Conservation (phyloP, 2,329 filamentous ascomycete genomes). For the Geoglossum cookeanum region DNA sequence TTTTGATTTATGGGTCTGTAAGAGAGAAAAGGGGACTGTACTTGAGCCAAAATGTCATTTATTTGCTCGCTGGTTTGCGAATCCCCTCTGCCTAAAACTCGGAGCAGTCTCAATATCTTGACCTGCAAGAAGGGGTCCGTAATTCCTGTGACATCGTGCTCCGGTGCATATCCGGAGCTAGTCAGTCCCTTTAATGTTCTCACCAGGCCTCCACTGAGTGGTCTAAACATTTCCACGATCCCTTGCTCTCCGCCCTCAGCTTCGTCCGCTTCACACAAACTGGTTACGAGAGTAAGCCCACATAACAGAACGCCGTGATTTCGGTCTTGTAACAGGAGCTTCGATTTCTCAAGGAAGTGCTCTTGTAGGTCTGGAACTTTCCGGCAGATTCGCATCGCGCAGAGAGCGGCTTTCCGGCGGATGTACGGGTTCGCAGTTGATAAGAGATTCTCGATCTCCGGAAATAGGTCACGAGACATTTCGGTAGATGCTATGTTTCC, state of each 20-base stretch:
- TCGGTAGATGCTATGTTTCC: slow-evolving; percentile 96
- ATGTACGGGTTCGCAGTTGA: slow-evolving; percentile 97
- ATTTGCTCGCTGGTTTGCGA: slow-evolving; percentile 83
- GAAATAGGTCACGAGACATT: slow-evolving; percentile 94
- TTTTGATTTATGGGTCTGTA: not conserved
- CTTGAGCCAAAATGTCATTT: slow-evolving; percentile 89
- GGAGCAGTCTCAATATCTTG: slow-evolving; percentile 74
- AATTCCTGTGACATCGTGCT: slow-evolving; percentile 95
- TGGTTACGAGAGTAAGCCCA: slow-evolving; percentile 75
- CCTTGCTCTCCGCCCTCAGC: slow-evolving; percentile 78
- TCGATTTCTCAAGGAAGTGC: slow-evolving; percentile 89
- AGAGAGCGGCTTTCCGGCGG: slow-evolving; percentile 88
- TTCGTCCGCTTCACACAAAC: slow-evolving; percentile 88
- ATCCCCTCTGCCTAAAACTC: slow-evolving; percentile 75
- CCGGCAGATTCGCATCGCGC: slow-evolving; percentile 94
- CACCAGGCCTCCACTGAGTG: slow-evolving; percentile 67
- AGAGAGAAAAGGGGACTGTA: slow-evolving; percentile 9
- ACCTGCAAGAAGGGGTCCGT: slow-evolving; percentile 96
- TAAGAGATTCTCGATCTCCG: slow-evolving; percentile 82
- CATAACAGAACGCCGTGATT: slow-evolving; percentile 93
- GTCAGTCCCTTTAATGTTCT: slow-evolving; percentile 82
- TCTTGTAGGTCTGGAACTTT: slow-evolving; percentile 96
- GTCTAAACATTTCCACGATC: slow-evolving; percentile 77
- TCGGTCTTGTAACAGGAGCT: slow-evolving; percentile 69
- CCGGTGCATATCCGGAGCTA: slow-evolving; percentile 88